A percentile compares a stretch with the other conserved stretches of the same genome.
These are phyloP conservation scores for Leccinum uliginosum DNA, from an alignment of 768 basidiomycete genomes.

Conservation along the genomic window DNA sequence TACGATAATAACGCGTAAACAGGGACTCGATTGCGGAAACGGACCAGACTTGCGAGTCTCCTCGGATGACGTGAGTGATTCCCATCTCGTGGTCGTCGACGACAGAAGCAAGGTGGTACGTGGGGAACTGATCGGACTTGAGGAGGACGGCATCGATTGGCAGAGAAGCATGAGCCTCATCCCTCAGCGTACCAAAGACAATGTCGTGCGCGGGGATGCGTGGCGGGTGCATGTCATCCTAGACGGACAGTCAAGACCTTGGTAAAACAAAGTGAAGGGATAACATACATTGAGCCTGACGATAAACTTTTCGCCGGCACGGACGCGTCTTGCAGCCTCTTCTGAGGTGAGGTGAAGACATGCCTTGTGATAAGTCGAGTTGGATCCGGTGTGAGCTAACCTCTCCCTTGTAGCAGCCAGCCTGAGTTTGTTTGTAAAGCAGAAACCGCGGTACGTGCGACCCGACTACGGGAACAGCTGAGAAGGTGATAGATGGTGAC, in stretches of 20 bases:
- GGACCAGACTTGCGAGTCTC: constrained; percentile 60
- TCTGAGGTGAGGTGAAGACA: constrained; percentile 86
- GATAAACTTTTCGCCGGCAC: constrained; percentile 72
- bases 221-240: constrained; percentile 58
- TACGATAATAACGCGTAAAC: constrained; percentile 28
- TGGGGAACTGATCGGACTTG: constrained; percentile 91
- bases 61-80: constrained; percentile 91
- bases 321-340: constrained; percentile 70
- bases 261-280: neutral
- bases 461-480: constrained; percentile 50
- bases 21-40: neutral
- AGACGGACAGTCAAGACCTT: constrained; percentile 2
- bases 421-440: constrained; percentile 72
- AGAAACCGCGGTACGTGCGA: constrained; percentile 95
- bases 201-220: constrained; percentile 57
- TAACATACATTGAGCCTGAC: constrained; percentile 83
- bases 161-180: constrained; percentile 72
- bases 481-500: neutral
- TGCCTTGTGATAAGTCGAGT: constrained; percentile 80
- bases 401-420: constrained; percentile 59
- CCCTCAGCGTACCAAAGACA: constrained; percentile 70
- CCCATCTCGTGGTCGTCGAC: constrained; percentile 97
- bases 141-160: constrained; percentile 89
- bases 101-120: constrained; percentile 94
- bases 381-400: constrained; percentile 69